Base-by-base conservation (phyloP, 2,329 filamentous ascomycete genomes). In the Diplodia intermedia region DNA sequence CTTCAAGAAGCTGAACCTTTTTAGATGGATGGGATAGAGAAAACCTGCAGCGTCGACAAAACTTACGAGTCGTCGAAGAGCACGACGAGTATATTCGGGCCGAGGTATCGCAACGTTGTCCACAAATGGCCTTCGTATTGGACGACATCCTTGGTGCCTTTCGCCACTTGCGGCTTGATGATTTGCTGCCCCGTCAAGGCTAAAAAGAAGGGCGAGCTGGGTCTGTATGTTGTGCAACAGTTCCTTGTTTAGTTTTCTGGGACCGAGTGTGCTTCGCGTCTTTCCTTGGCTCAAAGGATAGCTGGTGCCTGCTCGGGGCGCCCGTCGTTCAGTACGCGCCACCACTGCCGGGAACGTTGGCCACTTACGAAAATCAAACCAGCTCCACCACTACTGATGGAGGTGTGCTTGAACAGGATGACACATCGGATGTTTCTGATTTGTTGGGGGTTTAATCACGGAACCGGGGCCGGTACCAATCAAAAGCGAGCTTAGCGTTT, bases 231-330 rank as follows among this genome's bases (percentile, higher is more conserved):
- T 9, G 15, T n/a, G 8, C 18, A 6, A n/a, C 40, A 14, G 2
- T 15, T 18, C 1, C 15, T n/a, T 7, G 1, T 18, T 43, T 8
- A 2, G 2, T 43, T n/a, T 18, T 18, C 15, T 6, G 0, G 0
- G 1, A 2, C 14, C 8, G 15, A 7, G 4, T 7, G n/a, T 15
- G 40, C 7, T 43, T 18, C 7, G 0, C 18, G 40, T 6, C 38
- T 18, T 18, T 15, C 15, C 18, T 43, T 43, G 40, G 2, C 40
- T 7, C 40, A 18, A 43, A 7, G 1, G 7, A 2, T 0, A 43
- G 40, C 4, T 43, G 40, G 5, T 18, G 4, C 15, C 40, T 43
- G 18, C 40, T n/a, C 15, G 40, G 7, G 2, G 14, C 3, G 14
- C 18, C 38, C 18, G 15, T 43, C 18, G 38, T 43, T 18, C 40